Percentiles rank a stretch among this genome's conserved stretches.
These are phyloP conservation scores for Yamadazyma buinensis DNA, from an alignment of 1,139 yeast species.

Conservation along the genomic window DNA sequence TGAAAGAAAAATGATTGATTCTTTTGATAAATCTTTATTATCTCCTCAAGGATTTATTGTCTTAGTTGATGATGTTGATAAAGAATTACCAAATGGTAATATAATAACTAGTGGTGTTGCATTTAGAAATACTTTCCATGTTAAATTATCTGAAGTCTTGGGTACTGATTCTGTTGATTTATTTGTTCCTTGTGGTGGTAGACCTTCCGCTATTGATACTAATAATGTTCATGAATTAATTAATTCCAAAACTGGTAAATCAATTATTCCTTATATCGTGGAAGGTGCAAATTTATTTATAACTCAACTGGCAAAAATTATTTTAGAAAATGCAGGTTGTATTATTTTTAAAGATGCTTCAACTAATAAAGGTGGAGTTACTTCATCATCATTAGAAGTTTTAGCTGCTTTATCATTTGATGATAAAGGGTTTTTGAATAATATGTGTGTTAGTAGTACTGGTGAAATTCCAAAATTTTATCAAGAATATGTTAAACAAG, in stretches of 20 bases:
- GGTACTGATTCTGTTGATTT: conserved; percentile 63
- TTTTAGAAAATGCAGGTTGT: conserved; percentile 83
- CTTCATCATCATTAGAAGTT: conserved; percentile 93
- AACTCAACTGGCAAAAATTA: conserved; percentile 88
- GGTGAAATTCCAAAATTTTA: conserved; percentile 69
- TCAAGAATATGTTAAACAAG: conserved; percentile 75
- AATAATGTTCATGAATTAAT: conserved; percentile 73
- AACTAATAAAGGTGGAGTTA: conserved; percentile 97
- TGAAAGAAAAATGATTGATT: conserved; percentile 70
- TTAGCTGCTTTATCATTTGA: conserved; percentile 90
- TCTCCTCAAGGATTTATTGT: conserved; percentile 77
- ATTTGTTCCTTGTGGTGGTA: conserved; percentile 98
- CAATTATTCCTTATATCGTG: conserved; percentile 81
- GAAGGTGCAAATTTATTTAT: conserved; percentile 97
- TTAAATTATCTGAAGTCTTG: conserved; percentile 62
- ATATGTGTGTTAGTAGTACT: conserved; percentile 68
- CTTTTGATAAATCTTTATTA: conserved; percentile 64
- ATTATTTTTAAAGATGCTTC: conserved; percentile 92
- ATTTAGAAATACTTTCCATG: conserved; percentile 91
- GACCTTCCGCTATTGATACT: conserved; percentile 94
- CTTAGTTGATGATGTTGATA: conserved; percentile 80
- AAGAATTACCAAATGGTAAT: conserved; percentile 72
- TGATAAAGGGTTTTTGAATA: conserved; percentile 70
- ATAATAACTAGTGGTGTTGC: conserved; percentile 78
- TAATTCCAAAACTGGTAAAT: conserved; percentile 71